Conservation (phyloP, 1,284 basidiomycete species). For the Lignosus rhinocerotis region DNA sequence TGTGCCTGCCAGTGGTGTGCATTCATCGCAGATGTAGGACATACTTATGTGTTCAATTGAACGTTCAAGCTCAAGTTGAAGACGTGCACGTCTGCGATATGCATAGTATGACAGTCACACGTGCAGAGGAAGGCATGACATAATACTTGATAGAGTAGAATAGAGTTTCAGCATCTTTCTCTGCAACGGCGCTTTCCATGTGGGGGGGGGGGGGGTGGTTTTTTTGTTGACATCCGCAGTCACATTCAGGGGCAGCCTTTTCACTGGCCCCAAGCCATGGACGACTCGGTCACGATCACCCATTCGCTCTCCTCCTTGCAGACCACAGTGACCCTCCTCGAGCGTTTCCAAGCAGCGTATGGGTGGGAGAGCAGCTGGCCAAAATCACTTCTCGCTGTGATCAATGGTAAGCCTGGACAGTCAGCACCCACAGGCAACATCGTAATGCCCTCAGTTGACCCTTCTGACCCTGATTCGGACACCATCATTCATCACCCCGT, state of each 20-base stretch:
- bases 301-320: constrained; percentile 22
- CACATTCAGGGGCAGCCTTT: too few species aligned
- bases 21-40: constrained; percentile 14
- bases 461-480: not conserved
- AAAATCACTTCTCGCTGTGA: not conserved
- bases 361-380: constrained; percentile 1
- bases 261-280: too few species aligned
- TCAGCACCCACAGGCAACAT: too few species aligned
- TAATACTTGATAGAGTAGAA: too few species aligned
- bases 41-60: constrained; percentile 90
- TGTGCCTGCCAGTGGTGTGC: constrained; percentile 48
- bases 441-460: too few species aligned
- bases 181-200: constrained; percentile 36
- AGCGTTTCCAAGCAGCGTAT: not conserved
- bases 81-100: constrained; percentile 73
- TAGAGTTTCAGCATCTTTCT: constrained; percentile 87
- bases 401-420: not conserved
- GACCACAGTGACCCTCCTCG: constrained; percentile 16
- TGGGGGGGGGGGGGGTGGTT: too few species aligned
- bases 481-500: not conserved
- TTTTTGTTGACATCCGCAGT: too few species aligned
- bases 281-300: constrained; percentile 18
- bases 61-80: too few species aligned
- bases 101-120: not conserved
- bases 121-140: constrained; percentile 32